phyloP scores from a whole-genome alignment of 208 protist genomes.

The Acanthamoeba polyphaga region DNA sequence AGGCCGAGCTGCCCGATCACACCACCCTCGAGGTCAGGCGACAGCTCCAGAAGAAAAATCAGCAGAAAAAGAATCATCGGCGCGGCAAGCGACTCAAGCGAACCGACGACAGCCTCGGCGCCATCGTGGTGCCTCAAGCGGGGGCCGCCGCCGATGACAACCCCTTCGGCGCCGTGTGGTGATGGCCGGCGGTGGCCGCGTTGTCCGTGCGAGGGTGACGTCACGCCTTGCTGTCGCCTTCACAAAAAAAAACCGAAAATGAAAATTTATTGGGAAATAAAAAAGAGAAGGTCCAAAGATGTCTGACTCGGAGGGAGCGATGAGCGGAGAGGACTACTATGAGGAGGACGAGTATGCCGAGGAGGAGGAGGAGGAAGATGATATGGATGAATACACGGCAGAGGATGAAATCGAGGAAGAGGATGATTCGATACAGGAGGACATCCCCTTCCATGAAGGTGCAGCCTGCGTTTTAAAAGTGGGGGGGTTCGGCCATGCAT shows the following conservation, averaged over 20 bases:
- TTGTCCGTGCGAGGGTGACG: not conserved
- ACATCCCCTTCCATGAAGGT: conserved; percentile 40
- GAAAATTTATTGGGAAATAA: not conserved
- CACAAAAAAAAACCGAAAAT: not conserved
- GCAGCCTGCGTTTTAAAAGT: not conserved
- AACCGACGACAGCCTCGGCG: not conserved
- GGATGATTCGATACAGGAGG: not conserved
- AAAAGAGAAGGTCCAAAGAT: not conserved
- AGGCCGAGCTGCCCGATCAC: not conserved
- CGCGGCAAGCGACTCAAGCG: not conserved
- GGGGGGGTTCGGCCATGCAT: not conserved
- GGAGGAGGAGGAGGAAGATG: conserved; percentile 2
- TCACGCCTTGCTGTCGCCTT: too few relatives aligned
- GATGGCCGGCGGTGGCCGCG: not conserved
- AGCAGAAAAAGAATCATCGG: not conserved
- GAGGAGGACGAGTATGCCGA: not conserved
- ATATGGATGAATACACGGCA: not conserved
- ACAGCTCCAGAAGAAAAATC: not conserved
- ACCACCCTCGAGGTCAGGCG: not conserved
- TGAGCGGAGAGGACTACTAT: not conserved
- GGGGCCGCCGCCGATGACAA: not conserved
- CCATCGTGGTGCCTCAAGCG: not conserved
- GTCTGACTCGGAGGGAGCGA: not conserved
- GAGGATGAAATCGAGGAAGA: not conserved
- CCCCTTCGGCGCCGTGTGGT: conserved; percentile 22